phyloP scores from a whole-genome alignment of 176 grass and related monocot genomes.

The Ampelocalamus luodianensis region DNA sequence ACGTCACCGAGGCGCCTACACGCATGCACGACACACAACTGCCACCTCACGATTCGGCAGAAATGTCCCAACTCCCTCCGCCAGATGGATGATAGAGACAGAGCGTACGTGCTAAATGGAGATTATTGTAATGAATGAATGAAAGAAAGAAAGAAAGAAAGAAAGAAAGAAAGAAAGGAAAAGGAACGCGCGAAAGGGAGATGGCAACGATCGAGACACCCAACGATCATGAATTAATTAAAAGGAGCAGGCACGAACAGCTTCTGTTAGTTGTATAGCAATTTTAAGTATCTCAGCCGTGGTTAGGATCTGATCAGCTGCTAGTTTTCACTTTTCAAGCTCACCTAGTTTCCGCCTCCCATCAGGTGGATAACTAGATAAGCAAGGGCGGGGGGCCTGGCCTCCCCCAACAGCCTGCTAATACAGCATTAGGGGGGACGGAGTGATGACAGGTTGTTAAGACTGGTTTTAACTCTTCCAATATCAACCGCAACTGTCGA shows the following conservation, averaged over 20 bases:
- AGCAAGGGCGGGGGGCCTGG: too few species aligned
- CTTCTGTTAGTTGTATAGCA: background rate
- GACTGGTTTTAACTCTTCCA: too few species aligned
- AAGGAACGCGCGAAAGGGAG: background rate
- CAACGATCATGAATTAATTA: background rate
- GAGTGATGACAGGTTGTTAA: too few species aligned
- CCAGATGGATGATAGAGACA: slow-evolving; percentile 23
- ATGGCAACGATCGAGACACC: background rate
- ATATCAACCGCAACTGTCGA: too few species aligned
- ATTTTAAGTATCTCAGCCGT: background rate
- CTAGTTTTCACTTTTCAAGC: too few species aligned
- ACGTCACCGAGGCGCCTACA: slow-evolving; percentile 24
- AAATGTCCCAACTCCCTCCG: background rate
- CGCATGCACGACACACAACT: slow-evolving; percentile 23
- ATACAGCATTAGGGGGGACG: too few species aligned
- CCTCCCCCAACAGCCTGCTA: too few species aligned
- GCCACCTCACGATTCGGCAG: slow-evolving; percentile 3
- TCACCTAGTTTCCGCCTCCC: too few species aligned
- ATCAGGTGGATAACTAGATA: too few species aligned
- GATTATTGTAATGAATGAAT: background rate
- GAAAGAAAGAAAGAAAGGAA: too few species aligned
- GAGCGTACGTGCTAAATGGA: background rate
- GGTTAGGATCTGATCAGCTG: background rate
- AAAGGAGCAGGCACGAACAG: background rate
- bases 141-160: too few species aligned